These are phyloP conservation scores for Aethionema arabicum DNA, from an alignment of 345 rosid species.

Conservation along the genomic window DNA sequence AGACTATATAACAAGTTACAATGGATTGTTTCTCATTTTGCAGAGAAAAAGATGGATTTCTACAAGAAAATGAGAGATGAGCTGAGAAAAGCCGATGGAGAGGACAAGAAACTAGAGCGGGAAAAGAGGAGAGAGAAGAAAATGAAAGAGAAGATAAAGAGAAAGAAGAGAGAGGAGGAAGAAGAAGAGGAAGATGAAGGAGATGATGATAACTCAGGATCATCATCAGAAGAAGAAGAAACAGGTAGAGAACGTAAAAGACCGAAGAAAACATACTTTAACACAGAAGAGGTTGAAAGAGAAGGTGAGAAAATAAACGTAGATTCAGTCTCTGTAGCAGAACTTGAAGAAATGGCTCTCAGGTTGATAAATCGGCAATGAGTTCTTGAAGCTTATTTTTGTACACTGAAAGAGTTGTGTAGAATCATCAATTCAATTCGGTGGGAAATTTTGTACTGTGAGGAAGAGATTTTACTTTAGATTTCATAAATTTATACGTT, in stretches of 20 bases:
- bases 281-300: conserved; percentile 34
- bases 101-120: conserved; percentile 71
- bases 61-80: conserved; percentile 72
- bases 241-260: conserved; percentile 45
- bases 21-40: conserved; percentile 17
- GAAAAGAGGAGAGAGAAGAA: conserved; percentile 72
- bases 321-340: conserved; percentile 60
- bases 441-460: conserved; percentile 11
- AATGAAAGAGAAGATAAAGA: conserved; percentile 66
- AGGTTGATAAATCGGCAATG: conserved; percentile 46
- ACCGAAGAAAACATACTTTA: conserved; percentile 50
- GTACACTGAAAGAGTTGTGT: neutral
- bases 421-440: neutral
- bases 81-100: conserved; percentile 70
- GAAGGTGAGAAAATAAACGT: conserved; percentile 28
- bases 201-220: conserved; percentile 44
- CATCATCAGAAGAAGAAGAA: conserved; percentile 46
- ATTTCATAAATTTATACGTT: no score
- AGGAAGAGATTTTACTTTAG: no score
- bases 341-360: conserved; percentile 87
- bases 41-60: conserved; percentile 57
- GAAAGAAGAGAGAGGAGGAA: conserved; percentile 58
- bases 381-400: neutral
- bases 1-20: conserved; percentile 7
- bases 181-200: conserved; percentile 41